A percentile compares a stretch with the other conserved stretches of the same genome.
Evolutionary conservation across 768 basidiomycete genomes (phyloP).

Genomic region (Boletus rubropictus): DNA sequence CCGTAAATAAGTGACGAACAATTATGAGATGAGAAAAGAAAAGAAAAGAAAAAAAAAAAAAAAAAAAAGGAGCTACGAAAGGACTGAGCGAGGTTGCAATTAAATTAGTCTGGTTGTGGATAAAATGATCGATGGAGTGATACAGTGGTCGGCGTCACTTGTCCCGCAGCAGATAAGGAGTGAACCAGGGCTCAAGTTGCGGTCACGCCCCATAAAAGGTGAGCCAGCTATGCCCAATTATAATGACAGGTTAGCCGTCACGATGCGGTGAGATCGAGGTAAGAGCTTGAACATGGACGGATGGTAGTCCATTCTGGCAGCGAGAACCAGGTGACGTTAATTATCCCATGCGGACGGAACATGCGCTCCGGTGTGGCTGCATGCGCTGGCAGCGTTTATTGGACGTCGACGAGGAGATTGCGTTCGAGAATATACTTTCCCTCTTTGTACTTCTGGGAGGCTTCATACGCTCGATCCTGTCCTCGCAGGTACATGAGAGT

Average conservation of each 20-base stretch:
- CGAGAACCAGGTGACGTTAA: constrained; percentile 2
- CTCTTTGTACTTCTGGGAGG: constrained; percentile 95
- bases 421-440: constrained; percentile 97
- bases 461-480: constrained; percentile 88
- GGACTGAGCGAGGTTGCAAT: constrained; percentile 5
- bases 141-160: constrained; percentile 14
- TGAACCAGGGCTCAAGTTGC: background rate
- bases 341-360: constrained; percentile 6
- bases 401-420: constrained; percentile 80
- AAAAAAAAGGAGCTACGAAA: background rate
- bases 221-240: constrained; percentile 20
- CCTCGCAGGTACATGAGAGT: constrained; percentile 3
- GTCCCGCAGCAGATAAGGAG: constrained; percentile 6
- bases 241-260: constrained; percentile 21
- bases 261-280: constrained; percentile 14
- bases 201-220: background rate
- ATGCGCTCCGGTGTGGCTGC: constrained; percentile 5
- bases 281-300: constrained; percentile 8
- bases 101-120: constrained; percentile 18
- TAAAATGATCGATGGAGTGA: constrained; percentile 17
- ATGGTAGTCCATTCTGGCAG: constrained; percentile 15
- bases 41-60: background rate
- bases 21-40: background rate
- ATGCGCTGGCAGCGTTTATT: constrained; percentile 39
- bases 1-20: background rate